These are phyloP conservation scores for Zygotorulaspora sp. DNA, from an alignment of 805 yeast species.

Conservation along the genomic window DNA sequence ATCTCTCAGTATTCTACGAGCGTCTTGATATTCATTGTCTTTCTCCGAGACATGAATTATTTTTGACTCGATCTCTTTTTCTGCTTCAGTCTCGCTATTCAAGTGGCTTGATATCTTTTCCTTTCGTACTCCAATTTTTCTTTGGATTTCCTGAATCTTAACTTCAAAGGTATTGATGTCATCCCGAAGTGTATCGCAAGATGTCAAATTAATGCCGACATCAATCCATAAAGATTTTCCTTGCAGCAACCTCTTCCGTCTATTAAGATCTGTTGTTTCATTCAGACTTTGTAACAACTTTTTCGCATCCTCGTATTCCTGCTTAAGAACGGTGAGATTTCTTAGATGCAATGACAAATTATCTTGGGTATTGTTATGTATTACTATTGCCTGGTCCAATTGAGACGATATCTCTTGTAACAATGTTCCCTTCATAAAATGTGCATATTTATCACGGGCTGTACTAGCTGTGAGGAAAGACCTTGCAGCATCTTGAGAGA, in stretches of 20 bases:
- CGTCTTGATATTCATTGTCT: slow-evolving; percentile 20
- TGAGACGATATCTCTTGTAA: slow-evolving; percentile 61
- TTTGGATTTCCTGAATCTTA: slow-evolving; percentile 18
- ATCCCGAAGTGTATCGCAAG: slow-evolving; percentile 17
- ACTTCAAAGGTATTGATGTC: slow-evolving; percentile 16
- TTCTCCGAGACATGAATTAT: slow-evolving; percentile 14
- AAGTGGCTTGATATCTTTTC: slow-evolving; percentile 30
- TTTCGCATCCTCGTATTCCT: slow-evolving; percentile 42
- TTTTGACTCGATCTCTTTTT: slow-evolving; percentile 17
- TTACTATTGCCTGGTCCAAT: slow-evolving; percentile 40
- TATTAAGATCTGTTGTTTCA: slow-evolving; percentile 40
- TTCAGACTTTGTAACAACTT: slow-evolving; percentile 38
- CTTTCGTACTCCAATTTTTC: slow-evolving; percentile 21
- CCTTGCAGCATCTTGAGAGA: slow-evolving; percentile 92
- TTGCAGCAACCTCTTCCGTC: slow-evolving; percentile 38
- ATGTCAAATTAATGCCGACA: slow-evolving; percentile 23
- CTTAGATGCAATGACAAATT: slow-evolving; percentile 40
- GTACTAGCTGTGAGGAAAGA: slow-evolving; percentile 77
- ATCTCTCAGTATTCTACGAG: slow-evolving; percentile 16
- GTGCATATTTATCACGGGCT: slow-evolving; percentile 64
- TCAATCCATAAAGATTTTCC: slow-evolving; percentile 51
- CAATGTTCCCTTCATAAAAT: slow-evolving; percentile 77
- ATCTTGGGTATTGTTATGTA: slow-evolving; percentile 37
- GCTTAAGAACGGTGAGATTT: slow-evolving; percentile 38
- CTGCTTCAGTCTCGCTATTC: slow-evolving; percentile 18